Percentiles rank a stretch among this genome's conserved stretches.
phyloP scores from a whole-genome alignment of 768 basidiomycete species.

The Exidia glandulosa region DNA sequence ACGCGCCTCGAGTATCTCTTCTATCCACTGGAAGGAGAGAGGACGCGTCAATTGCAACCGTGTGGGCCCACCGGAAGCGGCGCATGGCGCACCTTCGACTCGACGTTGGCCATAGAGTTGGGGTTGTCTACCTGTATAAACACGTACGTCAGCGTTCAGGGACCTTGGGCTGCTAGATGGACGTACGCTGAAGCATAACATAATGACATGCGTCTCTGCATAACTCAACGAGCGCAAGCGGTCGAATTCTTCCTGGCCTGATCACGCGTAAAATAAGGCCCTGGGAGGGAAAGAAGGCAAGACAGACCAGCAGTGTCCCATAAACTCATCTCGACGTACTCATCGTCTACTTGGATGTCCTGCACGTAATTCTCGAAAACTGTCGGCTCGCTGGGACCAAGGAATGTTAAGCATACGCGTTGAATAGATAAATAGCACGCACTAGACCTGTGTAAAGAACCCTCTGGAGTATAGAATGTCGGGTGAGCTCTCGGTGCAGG shows the following conservation, averaged over 20 bases:
- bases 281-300: neutral
- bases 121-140: conserved; percentile 75
- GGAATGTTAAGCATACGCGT: neutral
- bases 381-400: conserved; percentile 59
- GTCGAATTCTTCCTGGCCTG: conserved; percentile 95
- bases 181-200: conserved; percentile 90
- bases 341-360: conserved; percentile 77
- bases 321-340: conserved; percentile 78
- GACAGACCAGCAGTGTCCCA: conserved; percentile 94
- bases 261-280: conserved; percentile 21
- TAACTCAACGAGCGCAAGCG: conserved; percentile 88
- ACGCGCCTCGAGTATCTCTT: conserved; percentile 86
- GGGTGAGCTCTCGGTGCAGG: conserved; percentile 34
- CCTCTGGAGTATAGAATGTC: conserved; percentile 51
- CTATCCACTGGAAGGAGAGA: conserved; percentile 62
- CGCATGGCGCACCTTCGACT: conserved; percentile 53
- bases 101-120: conserved; percentile 91
- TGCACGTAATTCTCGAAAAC: conserved; percentile 98
- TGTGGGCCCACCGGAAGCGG: neutral
- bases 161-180: neutral
- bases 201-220: conserved; percentile 91
- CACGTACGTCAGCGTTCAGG: conserved; percentile 6
- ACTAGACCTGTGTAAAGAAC: conserved; percentile 93
- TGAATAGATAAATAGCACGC: conserved; percentile 20
- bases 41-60: conserved; percentile 1